A percentile compares a stretch with the other conserved stretches of the same genome.
Conservation (phyloP, 768 basidiomycete species). For the Rhodotorula toruloides region DNA sequence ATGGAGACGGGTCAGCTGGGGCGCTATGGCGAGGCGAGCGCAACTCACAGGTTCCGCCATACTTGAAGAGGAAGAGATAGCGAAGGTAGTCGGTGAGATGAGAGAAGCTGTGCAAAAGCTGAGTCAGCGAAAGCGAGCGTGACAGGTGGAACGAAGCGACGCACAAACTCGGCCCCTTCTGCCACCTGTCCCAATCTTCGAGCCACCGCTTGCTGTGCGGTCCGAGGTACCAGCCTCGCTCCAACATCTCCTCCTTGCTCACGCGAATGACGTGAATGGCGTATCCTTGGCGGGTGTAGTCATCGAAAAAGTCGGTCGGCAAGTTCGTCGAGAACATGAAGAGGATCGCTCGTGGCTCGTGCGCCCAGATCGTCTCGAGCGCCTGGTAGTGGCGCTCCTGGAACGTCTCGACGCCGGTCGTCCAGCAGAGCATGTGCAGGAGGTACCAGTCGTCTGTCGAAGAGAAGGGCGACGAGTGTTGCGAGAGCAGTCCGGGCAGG, state of each 20-base stretch:
- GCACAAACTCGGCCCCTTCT: constrained; percentile 30
- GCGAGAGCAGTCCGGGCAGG: constrained; percentile 33
- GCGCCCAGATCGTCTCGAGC: constrained; percentile 35
- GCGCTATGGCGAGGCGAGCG: background rate
- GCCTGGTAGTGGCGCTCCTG: constrained; percentile 29
- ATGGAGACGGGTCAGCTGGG: background rate
- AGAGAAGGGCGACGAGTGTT: constrained; percentile 15
- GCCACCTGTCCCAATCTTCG: constrained; percentile 31
- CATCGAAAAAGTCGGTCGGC: constrained; percentile 25
- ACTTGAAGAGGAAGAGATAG: constrained; percentile 34
- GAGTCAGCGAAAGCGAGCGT: background rate
- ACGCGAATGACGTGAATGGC: constrained; percentile 30
- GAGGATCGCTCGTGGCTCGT: constrained; percentile 32
- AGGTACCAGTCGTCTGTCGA: constrained; percentile 33
- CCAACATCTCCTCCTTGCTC: constrained; percentile 21
- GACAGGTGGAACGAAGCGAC: background rate
- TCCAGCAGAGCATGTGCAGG: constrained; percentile 31
- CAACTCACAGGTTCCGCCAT: constrained; percentile 32
- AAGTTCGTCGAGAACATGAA: constrained; percentile 32
- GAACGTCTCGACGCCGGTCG: constrained; percentile 20
- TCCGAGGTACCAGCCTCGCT: constrained; percentile 30
- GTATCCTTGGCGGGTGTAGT: constrained; percentile 24
- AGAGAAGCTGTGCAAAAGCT: constrained; percentile 13
- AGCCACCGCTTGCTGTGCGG: constrained; percentile 30
- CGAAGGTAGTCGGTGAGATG: constrained; percentile 35